Evolutionary conservation across 768 basidiomycete genomes (phyloP), one percentile per base, ranked within the genome.

Genomic region (Russula lepida): DNA sequence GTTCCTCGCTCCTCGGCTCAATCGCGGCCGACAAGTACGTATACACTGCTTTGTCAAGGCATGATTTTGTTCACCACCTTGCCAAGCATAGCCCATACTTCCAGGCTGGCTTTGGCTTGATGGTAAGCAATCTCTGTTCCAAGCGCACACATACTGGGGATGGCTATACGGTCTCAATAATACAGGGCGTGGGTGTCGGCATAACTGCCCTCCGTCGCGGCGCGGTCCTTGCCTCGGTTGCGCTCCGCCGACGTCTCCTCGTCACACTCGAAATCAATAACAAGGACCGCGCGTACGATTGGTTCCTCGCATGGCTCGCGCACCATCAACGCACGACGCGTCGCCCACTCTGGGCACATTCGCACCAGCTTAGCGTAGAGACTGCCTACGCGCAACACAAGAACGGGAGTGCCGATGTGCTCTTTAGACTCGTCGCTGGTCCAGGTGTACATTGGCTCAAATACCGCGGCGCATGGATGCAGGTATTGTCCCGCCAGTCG

Each of bases 301-400:
- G 97, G 94, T 95, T 98, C 73, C 83, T 99, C 44, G 78, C 87
- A 53, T 99, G 97, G 95, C 91, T 98, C 89, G 84, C 93, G 7
- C 80, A 81, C 52, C 86, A 90, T 63, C 68, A 30, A 64, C 62
- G 58, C 30, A 52, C 62, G n/a, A 35, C 49, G 46, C 67, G 51
- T 44, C 62, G 68, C 15, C 71, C 46, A 70, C 73, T 58, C 23
- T 88, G 84, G 83, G 73, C 86, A 53, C 81, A 84, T 49, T 92
- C 89, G 69, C 95, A 98, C 74, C 87, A 98, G 69, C 80, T 99
- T 7, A 95, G 92, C 68, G 93, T 99, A 3, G 93, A 95, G 74
- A 99, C 97, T 1, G 82, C 82, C 50, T 85, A 92, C 60, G 89
- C 95, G 72, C 86, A 94, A 63, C 83, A 85, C 53, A 87, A 88